Evolutionary conservation across 768 basidiomycete genomes (phyloP).

Genomic region (Tricholoma bakamatsutake): DNA sequence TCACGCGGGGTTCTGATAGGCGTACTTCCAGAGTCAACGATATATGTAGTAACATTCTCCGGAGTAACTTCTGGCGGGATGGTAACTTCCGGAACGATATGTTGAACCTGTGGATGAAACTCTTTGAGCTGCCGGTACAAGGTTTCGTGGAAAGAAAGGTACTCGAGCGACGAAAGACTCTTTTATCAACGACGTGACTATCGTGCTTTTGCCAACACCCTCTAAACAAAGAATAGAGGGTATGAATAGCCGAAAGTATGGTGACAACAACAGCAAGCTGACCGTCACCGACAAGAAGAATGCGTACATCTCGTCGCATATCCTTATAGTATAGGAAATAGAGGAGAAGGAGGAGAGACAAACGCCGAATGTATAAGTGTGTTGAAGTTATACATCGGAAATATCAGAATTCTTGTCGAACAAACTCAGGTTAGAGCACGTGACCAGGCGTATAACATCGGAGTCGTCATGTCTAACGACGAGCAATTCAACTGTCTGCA

Average conservation of each 20-base stretch:
- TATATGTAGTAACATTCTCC: constrained; percentile 96
- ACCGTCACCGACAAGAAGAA: constrained; percentile 94
- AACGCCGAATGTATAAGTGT: background rate
- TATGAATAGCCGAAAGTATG: constrained; percentile 8
- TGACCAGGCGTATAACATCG: background rate
- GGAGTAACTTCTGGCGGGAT: constrained; percentile 97
- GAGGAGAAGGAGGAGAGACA: background rate
- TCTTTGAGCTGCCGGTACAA: constrained; percentile 1
- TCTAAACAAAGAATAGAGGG: constrained; percentile 41
- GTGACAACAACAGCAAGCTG: constrained; percentile 19
- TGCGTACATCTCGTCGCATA: constrained; percentile 92
- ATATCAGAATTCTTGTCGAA: background rate
- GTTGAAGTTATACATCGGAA: background rate
- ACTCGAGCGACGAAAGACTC: constrained; percentile 91
- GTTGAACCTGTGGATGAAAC: constrained; percentile 65
- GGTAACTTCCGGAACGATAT: constrained; percentile 93
- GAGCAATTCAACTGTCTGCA: background rate
- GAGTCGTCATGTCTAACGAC: background rate
- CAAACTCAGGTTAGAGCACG: background rate
- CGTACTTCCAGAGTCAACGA: constrained; percentile 94
- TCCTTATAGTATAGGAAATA: constrained; percentile 10
- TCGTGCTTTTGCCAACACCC: constrained; percentile 97
- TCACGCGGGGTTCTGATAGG: constrained; percentile 9
- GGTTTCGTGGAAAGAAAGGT: constrained; percentile 13
- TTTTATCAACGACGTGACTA: constrained; percentile 95